Evolutionary conservation across 306 rosid genomes (phyloP).

Genomic region (Leucaena leucocephala): DNA sequence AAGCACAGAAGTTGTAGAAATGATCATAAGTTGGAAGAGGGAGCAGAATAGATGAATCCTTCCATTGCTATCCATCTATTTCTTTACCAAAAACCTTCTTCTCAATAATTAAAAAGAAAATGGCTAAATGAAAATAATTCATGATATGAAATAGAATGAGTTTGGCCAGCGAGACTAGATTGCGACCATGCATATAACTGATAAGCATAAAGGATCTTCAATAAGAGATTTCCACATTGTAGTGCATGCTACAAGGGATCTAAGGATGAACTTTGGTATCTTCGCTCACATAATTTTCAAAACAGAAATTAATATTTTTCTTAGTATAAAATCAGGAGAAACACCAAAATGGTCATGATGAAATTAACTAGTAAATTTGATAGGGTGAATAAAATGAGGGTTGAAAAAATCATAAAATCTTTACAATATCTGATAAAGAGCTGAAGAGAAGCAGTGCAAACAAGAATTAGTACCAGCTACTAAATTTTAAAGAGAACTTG

Average conservation of each 20-base stretch:
- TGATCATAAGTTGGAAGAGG: background rate
- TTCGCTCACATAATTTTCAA: background rate
- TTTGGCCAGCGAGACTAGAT: background rate
- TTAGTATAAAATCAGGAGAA: background rate
- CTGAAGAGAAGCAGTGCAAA: background rate
- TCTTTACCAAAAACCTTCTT: background rate
- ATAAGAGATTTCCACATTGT: background rate
- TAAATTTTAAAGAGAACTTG: background rate
- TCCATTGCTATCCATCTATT: conserved; percentile 5
- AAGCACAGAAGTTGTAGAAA: background rate
- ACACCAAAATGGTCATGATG: background rate
- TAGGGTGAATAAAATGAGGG: background rate
- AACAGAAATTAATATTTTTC: background rate
- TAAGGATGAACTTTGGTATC: conserved; percentile 8
- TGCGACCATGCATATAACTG: background rate
- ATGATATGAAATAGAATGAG: background rate
- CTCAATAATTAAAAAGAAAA: conserved; percentile 12
- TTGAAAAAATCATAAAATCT: conserved; percentile 6
- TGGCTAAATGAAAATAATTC: background rate
- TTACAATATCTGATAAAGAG: background rate
- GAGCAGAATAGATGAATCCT: background rate
- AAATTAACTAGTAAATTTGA: background rate
- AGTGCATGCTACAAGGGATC: conserved; percentile 6
- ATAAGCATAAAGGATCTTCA: background rate
- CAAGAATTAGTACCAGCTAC: background rate